These are phyloP conservation scores for Boletus rubescentipes DNA, from an alignment of 768 basidiomycete species.

Conservation along the genomic window DNA sequence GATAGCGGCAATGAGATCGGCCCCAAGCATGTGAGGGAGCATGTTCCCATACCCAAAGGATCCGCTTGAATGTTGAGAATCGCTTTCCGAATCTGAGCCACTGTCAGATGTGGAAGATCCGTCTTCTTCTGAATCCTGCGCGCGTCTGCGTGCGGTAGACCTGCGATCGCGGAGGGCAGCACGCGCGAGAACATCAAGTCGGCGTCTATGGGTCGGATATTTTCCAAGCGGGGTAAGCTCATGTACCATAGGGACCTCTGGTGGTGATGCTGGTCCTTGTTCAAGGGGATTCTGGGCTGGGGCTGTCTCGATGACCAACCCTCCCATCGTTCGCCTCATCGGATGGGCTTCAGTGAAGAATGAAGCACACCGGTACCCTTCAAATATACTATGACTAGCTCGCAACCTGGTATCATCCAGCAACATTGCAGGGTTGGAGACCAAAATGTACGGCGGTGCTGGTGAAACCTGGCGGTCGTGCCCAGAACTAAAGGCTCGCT, in stretches of 20 bases:
- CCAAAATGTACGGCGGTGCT: not conserved
- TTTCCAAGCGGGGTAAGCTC: not conserved
- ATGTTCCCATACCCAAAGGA: constrained; percentile 21
- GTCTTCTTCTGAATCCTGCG: not conserved
- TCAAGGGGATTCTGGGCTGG: not conserved
- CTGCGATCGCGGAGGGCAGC: constrained; percentile 23
- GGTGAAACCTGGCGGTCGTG: not conserved
- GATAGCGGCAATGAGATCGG: constrained; percentile 28
- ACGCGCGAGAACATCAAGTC: constrained; percentile 19
- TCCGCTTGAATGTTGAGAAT: constrained; percentile 20
- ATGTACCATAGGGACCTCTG: not conserved
- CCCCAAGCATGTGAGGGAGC: constrained; percentile 26
- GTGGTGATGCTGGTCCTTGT: not conserved
- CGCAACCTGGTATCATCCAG: constrained; percentile 3
- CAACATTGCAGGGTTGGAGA: not conserved
- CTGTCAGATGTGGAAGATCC: constrained; percentile 15
- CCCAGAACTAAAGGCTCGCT: not conserved
- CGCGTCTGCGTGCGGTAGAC: not conserved
- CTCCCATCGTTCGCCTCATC: not conserved
- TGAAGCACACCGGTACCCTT: constrained; percentile 1
- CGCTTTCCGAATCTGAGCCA: constrained; percentile 17
- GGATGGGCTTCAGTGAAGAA: not conserved
- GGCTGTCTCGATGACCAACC: not conserved
- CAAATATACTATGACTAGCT: not conserved
- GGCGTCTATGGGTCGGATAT: not conserved